These are phyloP conservation scores for Rhizodiscina lignyota DNA, from an alignment of 495 filamentous ascomycete genomes.

Conservation along the genomic window DNA sequence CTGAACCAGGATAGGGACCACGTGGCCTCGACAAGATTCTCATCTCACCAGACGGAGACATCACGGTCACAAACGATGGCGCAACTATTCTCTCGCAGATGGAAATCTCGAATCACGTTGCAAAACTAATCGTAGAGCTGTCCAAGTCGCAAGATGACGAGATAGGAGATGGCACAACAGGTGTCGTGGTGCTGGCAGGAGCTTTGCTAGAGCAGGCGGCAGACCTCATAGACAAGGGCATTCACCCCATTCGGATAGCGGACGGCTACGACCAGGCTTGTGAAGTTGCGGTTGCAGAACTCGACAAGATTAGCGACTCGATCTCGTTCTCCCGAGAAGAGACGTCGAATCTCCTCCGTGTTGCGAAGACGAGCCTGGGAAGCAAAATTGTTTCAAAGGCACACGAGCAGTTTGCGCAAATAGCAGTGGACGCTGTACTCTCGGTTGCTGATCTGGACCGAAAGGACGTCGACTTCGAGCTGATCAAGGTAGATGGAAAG, in stretches of 20 bases:
- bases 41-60: constrained; percentile 96
- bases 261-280: constrained; percentile 96
- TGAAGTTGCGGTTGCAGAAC: constrained; percentile 81
- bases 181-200: constrained; percentile 91
- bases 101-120: constrained; percentile 98
- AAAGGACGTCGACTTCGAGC: constrained; percentile 95
- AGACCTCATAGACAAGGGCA: constrained; percentile 97
- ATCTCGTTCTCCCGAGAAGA: constrained; percentile 68
- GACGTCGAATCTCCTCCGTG: constrained; percentile 71
- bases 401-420: constrained; percentile 93
- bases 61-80: constrained; percentile 98
- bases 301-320: constrained; percentile 83
- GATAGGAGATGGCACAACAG: constrained; percentile 96
- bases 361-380: constrained; percentile 89
- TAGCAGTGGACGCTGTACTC: constrained; percentile 91
- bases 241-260: constrained; percentile 95
- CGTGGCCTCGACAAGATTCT: constrained; percentile 97
- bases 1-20: constrained; percentile 44
- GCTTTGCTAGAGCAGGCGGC: constrained; percentile 94
- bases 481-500: constrained; percentile 99
- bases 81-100: constrained; percentile 94
- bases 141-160: constrained; percentile 98
- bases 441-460: constrained; percentile 91
- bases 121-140: constrained; percentile 91
- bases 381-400: constrained; percentile 99